Evolutionary conservation across 2,329 filamentous ascomycete species (phyloP).

Genomic region (Ceratocystis alfenasii): DNA sequence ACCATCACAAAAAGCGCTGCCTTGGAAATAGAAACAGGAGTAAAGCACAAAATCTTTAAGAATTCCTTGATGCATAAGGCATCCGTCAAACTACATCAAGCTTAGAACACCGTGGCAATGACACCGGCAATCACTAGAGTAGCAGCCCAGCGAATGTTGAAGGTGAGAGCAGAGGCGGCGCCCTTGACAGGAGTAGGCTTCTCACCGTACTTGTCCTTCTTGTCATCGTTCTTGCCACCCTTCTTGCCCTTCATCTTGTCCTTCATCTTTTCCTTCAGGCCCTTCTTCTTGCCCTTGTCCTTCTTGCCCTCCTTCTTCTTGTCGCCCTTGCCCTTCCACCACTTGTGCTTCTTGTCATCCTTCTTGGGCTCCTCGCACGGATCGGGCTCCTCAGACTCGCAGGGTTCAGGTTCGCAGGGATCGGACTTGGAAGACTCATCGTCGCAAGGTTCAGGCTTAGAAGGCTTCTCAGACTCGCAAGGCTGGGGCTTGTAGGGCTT

Average conservation of each 20-base stretch:
- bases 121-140: slow-evolving; percentile 18
- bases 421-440: not conserved
- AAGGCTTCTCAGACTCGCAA: slow-evolving; percentile 13
- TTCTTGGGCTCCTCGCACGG: slow-evolving; percentile 18
- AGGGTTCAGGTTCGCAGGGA: slow-evolving; percentile 2
- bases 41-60: slow-evolving; percentile 13
- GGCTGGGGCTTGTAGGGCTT: slow-evolving; percentile 12
- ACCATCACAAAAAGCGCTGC: slow-evolving; percentile 5
- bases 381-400: slow-evolving; percentile 14
- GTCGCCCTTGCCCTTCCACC: slow-evolving; percentile 22
- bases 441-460: slow-evolving; percentile 13
- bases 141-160: slow-evolving; percentile 20
- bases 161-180: slow-evolving; percentile 13
- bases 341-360: slow-evolving; percentile 23
- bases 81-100: slow-evolving; percentile 11
- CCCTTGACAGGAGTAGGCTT: slow-evolving; percentile 21
- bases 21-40: slow-evolving; percentile 11
- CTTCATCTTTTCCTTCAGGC: slow-evolving; percentile 18
- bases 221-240: slow-evolving; percentile 17
- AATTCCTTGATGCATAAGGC: slow-evolving; percentile 10
- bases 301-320: slow-evolving; percentile 20
- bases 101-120: slow-evolving; percentile 20
- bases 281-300: slow-evolving; percentile 17
- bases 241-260: slow-evolving; percentile 21
- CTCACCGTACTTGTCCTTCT: slow-evolving; percentile 20